phyloP scores from a whole-genome alignment of 106 monocot genomes.

The Platanthera zijinensis region DNA sequence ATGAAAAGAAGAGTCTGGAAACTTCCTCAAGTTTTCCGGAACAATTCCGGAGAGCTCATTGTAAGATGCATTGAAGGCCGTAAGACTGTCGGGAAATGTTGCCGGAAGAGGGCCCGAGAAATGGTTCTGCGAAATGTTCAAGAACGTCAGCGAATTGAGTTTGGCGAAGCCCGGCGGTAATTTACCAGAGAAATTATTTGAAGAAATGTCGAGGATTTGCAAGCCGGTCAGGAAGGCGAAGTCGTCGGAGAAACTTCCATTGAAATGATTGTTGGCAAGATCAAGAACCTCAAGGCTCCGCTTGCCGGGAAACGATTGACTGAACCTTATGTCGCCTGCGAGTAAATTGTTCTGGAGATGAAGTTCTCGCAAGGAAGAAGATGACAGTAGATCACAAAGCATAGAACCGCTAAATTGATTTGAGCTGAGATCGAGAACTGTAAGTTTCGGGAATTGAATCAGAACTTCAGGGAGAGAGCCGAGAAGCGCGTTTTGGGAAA shows the following conservation, averaged over 20 bases:
- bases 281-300: slow-evolving; percentile 52
- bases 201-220: slow-evolving; percentile 59
- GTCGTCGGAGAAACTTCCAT: slow-evolving; percentile 59
- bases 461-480: slow-evolving; percentile 42
- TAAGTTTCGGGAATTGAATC: slow-evolving; percentile 55
- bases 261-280: slow-evolving; percentile 63
- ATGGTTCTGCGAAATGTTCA: slow-evolving; percentile 73
- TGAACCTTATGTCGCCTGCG: slow-evolving; percentile 31
- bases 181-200: slow-evolving; percentile 71
- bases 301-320: slow-evolving; percentile 29
- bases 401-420: slow-evolving; percentile 61
- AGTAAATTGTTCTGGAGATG: slow-evolving; percentile 65
- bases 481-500: slow-evolving; percentile 58
- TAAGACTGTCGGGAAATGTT: slow-evolving; percentile 42
- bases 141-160: slow-evolving; percentile 44
- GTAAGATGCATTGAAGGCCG: slow-evolving; percentile 74
- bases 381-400: slow-evolving; percentile 32
- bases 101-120: slow-evolving; percentile 66
- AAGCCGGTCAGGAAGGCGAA: slow-evolving; percentile 48
- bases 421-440: slow-evolving; percentile 64
- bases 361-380: slow-evolving; percentile 67
- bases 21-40: slow-evolving; percentile 75
- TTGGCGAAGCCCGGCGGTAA: slow-evolving; percentile 46
- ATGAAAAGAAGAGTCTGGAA: slow-evolving; percentile 94
- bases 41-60: slow-evolving; percentile 81